Evolutionary conservation across 768 basidiomycete species (phyloP).

Genomic region (Clitopilus hobsonii): DNA sequence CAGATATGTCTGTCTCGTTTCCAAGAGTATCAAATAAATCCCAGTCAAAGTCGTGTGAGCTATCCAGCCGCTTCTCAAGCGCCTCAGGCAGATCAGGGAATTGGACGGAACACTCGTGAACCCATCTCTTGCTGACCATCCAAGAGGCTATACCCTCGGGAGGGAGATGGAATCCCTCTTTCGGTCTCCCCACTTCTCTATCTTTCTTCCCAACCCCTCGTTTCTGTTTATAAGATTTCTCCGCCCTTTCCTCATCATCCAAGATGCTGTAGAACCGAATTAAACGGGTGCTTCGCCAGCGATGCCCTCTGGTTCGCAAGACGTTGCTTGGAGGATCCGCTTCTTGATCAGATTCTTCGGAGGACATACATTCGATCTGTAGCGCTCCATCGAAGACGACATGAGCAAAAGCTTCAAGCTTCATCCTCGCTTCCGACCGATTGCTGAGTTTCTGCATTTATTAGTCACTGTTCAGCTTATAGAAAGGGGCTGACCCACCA

Average conservation of each 20-base stretch:
- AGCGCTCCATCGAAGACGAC: conserved; percentile 66
- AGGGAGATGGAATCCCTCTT: conserved; percentile 55
- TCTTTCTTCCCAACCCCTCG: conserved; percentile 54
- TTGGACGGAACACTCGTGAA: conserved; percentile 30
- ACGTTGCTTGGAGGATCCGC: conserved; percentile 23
- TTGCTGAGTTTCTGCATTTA: conserved; percentile 57
- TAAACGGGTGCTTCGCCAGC: conserved; percentile 68
- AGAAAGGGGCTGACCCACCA: conserved; percentile 35
- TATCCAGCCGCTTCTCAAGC: conserved; percentile 40
- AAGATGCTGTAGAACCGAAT: conserved; percentile 55
- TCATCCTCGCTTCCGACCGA: conserved; percentile 57
- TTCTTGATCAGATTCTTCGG: conserved; percentile 69
- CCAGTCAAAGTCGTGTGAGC: conserved; percentile 49
- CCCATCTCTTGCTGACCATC: conserved; percentile 76
- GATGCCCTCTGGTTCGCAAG: conserved; percentile 52
- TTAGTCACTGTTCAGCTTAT: conserved; percentile 5
- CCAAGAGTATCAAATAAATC: conserved; percentile 44
- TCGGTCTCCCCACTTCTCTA: conserved; percentile 48
- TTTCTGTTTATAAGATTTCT: conserved; percentile 44
- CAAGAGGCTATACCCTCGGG: conserved; percentile 61
- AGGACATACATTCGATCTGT: conserved; percentile 75
- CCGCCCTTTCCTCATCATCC: conserved; percentile 51
- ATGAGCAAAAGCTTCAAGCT: conserved; percentile 50
- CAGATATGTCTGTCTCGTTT: conserved; percentile 47
- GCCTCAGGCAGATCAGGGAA: conserved; percentile 44